These are phyloP conservation scores for Huntiella moniliformis DNA, from an alignment of 2,329 filamentous ascomycete species.

Conservation along the genomic window DNA sequence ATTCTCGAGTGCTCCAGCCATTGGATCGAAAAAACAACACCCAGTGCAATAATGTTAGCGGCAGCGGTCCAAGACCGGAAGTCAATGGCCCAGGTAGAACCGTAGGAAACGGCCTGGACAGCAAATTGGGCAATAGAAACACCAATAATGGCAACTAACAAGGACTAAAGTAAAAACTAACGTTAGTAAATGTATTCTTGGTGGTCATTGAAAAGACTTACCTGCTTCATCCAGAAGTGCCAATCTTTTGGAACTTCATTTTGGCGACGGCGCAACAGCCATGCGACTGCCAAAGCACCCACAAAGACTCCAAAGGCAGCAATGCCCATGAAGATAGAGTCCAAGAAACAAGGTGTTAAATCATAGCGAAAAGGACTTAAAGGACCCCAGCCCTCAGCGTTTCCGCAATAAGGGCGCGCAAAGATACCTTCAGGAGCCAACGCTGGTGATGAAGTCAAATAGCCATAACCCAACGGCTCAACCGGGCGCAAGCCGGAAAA, in stretches of 20 bases:
- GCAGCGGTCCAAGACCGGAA: constrained; percentile 74
- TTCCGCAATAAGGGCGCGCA: constrained; percentile 64
- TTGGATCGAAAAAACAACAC: constrained; percentile 60
- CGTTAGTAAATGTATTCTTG: neutral
- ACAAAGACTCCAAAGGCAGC: constrained; percentile 62
- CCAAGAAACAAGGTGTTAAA: constrained; percentile 93
- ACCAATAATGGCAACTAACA: constrained; percentile 49
- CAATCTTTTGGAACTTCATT: constrained; percentile 58
- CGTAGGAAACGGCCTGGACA: constrained; percentile 55
- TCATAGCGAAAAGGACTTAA: constrained; percentile 75
- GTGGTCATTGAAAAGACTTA: constrained; percentile 22
- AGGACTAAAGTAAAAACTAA: constrained; percentile 19
- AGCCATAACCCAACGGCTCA: constrained; percentile 32
- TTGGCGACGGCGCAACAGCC: constrained; percentile 52
- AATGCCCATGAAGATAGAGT: constrained; percentile 67
- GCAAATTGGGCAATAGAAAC: constrained; percentile 53
- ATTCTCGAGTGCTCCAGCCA: constrained; percentile 73
- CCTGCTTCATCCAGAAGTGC: constrained; percentile 88
- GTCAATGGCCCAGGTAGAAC: constrained; percentile 54
- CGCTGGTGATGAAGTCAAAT: constrained; percentile 27
- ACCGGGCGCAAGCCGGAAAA: constrained; percentile 38
- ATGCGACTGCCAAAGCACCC: constrained; percentile 62
- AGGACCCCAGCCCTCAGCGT: constrained; percentile 88
- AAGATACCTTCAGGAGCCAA: constrained; percentile 22
- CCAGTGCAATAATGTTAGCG: constrained; percentile 51